Evolutionary conservation across 2,329 filamentous ascomycete species (phyloP).

Genomic region (Botrytis byssoidea): DNA sequence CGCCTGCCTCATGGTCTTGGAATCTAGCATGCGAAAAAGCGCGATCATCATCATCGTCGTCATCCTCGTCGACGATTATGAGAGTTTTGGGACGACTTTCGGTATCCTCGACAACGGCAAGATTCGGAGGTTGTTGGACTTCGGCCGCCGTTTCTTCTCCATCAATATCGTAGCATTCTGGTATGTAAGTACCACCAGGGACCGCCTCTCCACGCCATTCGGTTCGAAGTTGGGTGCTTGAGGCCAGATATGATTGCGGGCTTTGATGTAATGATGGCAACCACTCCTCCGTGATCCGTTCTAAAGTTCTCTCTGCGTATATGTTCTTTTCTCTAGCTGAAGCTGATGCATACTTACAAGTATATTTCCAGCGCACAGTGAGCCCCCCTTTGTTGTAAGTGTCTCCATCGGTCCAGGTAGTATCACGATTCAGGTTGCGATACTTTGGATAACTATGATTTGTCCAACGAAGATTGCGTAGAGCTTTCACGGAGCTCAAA

Average conservation of each 20-base stretch:
- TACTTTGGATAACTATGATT: constrained; percentile 51
- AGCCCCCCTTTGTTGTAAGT: constrained; percentile 41
- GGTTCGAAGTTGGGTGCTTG: constrained; percentile 20
- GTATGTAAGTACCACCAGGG: constrained; percentile 43
- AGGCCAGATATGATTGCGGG: constrained; percentile 15
- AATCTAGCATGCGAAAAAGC: not conserved
- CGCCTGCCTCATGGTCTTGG: not conserved
- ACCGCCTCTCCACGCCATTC: constrained; percentile 44
- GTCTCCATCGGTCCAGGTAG: not conserved
- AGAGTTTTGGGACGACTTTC: not conserved
- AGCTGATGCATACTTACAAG: constrained; percentile 31
- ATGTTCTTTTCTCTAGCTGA: constrained; percentile 30
- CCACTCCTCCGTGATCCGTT: constrained; percentile 23
- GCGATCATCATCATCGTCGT: not conserved
- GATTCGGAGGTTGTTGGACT: too few species aligned
- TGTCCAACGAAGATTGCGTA: constrained; percentile 51
- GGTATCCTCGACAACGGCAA: not conserved
- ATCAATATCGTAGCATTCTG: constrained; percentile 19
- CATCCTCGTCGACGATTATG: not conserved
- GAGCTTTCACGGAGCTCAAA: constrained; percentile 41
- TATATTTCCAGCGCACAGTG: constrained; percentile 53
- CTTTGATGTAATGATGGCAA: not conserved
- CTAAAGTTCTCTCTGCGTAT: constrained; percentile 28
- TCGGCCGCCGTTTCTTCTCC: constrained; percentile 18
- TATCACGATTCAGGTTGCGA: constrained; percentile 31